Base-by-base conservation (phyloP, 176 grass and related monocot species). In the Typha latifolia region DNA sequence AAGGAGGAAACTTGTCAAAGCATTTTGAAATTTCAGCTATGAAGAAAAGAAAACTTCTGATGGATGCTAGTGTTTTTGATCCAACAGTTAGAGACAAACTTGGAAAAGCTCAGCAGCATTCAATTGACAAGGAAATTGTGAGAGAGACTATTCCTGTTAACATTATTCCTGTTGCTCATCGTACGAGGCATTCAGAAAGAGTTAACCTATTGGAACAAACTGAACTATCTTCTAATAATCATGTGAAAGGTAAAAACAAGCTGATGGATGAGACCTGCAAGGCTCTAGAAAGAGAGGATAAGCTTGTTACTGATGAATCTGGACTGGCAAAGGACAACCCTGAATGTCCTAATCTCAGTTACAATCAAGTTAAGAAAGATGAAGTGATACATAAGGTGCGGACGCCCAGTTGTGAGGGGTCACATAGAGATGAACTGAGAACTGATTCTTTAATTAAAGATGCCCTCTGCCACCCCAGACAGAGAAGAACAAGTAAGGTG, bases 401-500 rank as follows among this genome's bases (percentile, higher is more conserved):
- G 0, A 29, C 27, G 37, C 37, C 1, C 37, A 43, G 37, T 43
- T 43, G 37, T 78, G 51, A 70, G 29, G 47, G 68, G 16, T 66
- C 83, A 24, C 43, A 81, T 32, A 27, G 71, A 77, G 37, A 10
- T 43, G 37, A 43, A 10, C 37, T 9, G 37, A 43, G 7, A 43
- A 43, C 62, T 55, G 29, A 50, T 64, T 72, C 53, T 67, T 13
- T 74, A 47, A 48, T 31, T 55, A 69, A 72, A 68, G 20, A 83
- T 81, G 62, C 23, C 76, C 51, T 51, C 68, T 72, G 74, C 69
- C 74, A 78, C 48, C 80, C 83, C 69, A 83, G 78, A 78, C 55
- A 63, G 70, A 90, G 53, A 70, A 90, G 70, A 69, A 81, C 87
- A 51, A 49, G 32, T 50, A 76, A 64, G n/a, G 69, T 72, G 74